Evolutionary conservation across 2,329 filamentous ascomycete species (phyloP), one percentile per base, ranked within the genome.

Genomic region (Penicillium sp.): DNA sequence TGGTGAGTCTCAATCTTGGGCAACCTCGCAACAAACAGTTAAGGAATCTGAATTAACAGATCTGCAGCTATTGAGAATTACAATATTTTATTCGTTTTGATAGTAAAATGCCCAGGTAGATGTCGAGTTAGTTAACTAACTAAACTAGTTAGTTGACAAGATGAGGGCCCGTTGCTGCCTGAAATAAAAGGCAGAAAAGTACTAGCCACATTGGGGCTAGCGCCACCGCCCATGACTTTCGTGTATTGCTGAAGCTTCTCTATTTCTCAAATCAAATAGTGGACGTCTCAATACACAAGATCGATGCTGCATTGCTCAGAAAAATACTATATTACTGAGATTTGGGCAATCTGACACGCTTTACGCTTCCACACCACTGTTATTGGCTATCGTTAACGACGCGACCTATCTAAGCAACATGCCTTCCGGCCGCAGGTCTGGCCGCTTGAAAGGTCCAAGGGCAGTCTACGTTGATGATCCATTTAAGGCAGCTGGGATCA

Each of bases 391-490:
- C 22, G 26, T 45, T 34, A 16, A 49, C 39, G 37, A 39, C 46
- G 26, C 54, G n/a, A 39, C 20, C n/a, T 34, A 24, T 39, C 26
- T 29, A 32, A 26, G 16, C 53, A 55, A 61, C 9, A 72, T 71
- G 69, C 48, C 67, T 52, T 53, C 61, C 31, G 56, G 64, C 22
- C 72, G 73, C 61, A 71, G 73, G 57, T 74, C 73, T 20, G 66
- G 59, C 43, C 74, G 74, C 57, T 56, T 64, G n/a, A 64, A 63
- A 46, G 65, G 69, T 29, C 56, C 65, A n/a, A 67, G 52, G 52
- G 65, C 67, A 10, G 69, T 65, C 38, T 76, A 76, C 54, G 66
- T 67, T 20, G 57, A 68, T 46, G 75, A 77, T 59, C 65, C 69
- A 14, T 73, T 76, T 49, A 66, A 69, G 53, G 57, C 61, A 3